These are phyloP conservation scores for Trichomonas vaginalis DNA, from an alignment of 208 protist genomes.

Conservation along the genomic window DNA sequence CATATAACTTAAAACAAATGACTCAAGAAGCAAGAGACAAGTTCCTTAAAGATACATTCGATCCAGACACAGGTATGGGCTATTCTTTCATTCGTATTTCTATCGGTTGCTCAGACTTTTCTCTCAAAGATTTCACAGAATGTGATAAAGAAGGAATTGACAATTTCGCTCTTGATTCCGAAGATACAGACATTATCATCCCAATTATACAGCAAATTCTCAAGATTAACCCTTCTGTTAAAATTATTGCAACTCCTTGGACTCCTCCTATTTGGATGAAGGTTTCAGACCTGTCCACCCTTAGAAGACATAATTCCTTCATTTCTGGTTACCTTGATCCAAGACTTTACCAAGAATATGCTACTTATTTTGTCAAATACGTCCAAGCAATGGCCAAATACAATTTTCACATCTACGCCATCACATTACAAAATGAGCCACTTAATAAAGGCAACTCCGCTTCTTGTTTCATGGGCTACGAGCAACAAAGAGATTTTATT, in stretches of 20 bases:
- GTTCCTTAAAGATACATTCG: not conserved
- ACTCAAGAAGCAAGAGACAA: not conserved
- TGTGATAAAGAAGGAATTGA: not conserved
- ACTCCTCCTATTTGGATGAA: not conserved
- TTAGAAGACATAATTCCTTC: not conserved
- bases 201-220: not conserved
- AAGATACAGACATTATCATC: not conserved
- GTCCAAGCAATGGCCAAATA: not conserved
- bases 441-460: not conserved
- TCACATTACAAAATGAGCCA: not conserved
- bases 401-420: not conserved
- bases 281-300: not conserved
- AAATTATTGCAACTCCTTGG: not conserved
- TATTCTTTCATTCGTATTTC: not conserved
- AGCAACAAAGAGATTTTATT: not conserved
- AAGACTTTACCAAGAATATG: not conserved
- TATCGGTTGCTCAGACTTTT: slow-evolving; percentile 4
- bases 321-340: not conserved
- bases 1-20: not conserved
- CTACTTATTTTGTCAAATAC: not conserved
- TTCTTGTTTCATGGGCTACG: not conserved
- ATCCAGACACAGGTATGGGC: not conserved
- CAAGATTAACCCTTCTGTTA: not conserved
- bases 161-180: not conserved
- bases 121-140: not conserved